Base-by-base conservation (phyloP, 768 basidiomycete species). In the Stropharia rugosoannulata region DNA sequence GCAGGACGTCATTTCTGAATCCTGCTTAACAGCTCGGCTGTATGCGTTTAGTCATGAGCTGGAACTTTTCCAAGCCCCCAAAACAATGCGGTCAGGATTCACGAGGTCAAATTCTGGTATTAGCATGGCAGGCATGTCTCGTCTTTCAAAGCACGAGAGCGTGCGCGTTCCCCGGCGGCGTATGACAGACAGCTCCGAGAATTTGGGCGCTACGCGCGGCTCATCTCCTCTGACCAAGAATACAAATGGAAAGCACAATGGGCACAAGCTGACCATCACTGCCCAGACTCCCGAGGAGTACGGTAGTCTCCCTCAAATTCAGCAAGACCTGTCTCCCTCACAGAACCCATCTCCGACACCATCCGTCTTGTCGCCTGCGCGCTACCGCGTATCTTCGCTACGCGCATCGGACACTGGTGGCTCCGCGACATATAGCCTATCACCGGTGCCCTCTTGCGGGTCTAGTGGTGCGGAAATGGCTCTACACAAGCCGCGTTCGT, bases 1-100 rank as follows among this genome's bases (percentile, higher is more conserved):
- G 15, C 78, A 81, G 44, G 95, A 96, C 64, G 84, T 97, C 55
- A 84, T 89, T 62, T 94, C 93, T 10, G 84, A 87, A 56, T 75
- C 77, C 19, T 89, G 89, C 59, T 70, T 87, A 25, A 78, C 81
- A 2, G 89, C 87, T 13, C 82, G 95, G 41, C 80, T 79, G 45
- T 79, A 87, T 51, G 86, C 87, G 7, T 80, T 75, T 51, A 75
- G 78, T 39, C 82, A 80, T 54, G 86, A 86, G 51, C 82, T 84
- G 63, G 82, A 83, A 47, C 51, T 59, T 47, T 63, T 62, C 68
- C 80, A 81, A 62, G 74, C 76, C 16, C 78, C 80, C 38, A 79
- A 72, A 61, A 70, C 73, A 54, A 68, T 73, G 43, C 71, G 74
- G 38, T 70, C 73, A 5, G 71, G 69, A 2, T 79, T 86, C 56